These are phyloP conservation scores for Akebia trifoliata DNA, from an alignment of 164 flowering plant genomes.

Conservation along the genomic window DNA sequence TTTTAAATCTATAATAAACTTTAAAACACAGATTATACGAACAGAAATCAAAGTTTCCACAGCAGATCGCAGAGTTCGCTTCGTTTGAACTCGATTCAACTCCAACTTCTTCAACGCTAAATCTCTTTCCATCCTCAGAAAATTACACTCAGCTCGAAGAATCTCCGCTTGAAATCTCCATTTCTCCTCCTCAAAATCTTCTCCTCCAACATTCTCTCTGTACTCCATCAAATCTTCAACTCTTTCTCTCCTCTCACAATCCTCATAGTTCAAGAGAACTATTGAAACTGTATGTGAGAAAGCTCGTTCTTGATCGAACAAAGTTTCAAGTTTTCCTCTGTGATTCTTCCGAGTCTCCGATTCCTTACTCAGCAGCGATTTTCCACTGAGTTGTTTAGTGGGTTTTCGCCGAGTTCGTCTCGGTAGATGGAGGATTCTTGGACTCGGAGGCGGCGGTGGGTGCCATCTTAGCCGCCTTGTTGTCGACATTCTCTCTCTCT, in stretches of 20 bases:
- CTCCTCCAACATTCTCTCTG: slow-evolving; percentile 6
- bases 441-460: slow-evolving; percentile 59
- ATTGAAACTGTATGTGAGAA: slow-evolving; percentile 36
- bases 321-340: slow-evolving; percentile 44
- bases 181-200: slow-evolving; percentile 41
- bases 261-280: slow-evolving; percentile 29
- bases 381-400: slow-evolving; percentile 12
- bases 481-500: slow-evolving; percentile 26
- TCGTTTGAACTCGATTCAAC: slow-evolving; percentile 38
- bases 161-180: slow-evolving; percentile 84
- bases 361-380: slow-evolving; percentile 7
- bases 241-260: slow-evolving; percentile 36
- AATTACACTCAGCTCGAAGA: slow-evolving; percentile 76
- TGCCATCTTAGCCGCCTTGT: slow-evolving; percentile 54
- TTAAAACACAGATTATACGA: slow-evolving; percentile 2
- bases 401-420: slow-evolving; percentile 39
- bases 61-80: slow-evolving; percentile 47
- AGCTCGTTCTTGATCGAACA: slow-evolving; percentile 55
- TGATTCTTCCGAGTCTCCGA: slow-evolving; percentile 6
- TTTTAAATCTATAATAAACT: not conserved
- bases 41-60: slow-evolving; percentile 58
- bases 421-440: slow-evolving; percentile 59
- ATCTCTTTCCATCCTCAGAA: slow-evolving; percentile 76
- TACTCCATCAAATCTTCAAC: slow-evolving; percentile 20
- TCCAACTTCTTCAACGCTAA: slow-evolving; percentile 64